phyloP scores from a whole-genome alignment of 2,329 filamentous ascomycete species.

The Fusarium pininemorale region DNA sequence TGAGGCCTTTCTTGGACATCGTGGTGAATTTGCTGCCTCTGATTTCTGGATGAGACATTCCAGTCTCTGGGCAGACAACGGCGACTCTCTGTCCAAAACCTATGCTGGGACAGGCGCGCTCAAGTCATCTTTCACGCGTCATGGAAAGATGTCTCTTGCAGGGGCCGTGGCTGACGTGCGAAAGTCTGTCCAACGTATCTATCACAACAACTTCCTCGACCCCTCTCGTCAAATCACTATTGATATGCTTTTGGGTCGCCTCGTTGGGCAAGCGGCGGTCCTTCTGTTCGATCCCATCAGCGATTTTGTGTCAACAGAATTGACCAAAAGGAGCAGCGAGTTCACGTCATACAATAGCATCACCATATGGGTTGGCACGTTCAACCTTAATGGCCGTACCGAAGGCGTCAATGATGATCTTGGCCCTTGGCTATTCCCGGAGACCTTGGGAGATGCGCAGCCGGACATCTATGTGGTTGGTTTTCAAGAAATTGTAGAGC shows the following conservation, averaged over 20 bases:
- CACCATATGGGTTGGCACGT: slow-evolving; percentile 86
- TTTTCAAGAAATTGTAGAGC: slow-evolving; percentile 98
- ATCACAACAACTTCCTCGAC: slow-evolving; percentile 98
- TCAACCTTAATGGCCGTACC: slow-evolving; percentile 92
- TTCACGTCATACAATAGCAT: slow-evolving; percentile 80
- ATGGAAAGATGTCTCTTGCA: slow-evolving; percentile 94
- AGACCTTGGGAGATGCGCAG: slow-evolving; percentile 63
- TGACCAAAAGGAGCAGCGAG: slow-evolving; percentile 73
- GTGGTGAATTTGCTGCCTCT: slow-evolving; percentile 71
- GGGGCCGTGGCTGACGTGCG: slow-evolving; percentile 94
- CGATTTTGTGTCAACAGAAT: slow-evolving; percentile 83
- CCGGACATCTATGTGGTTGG: slow-evolving; percentile 90
- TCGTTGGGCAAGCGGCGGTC: slow-evolving; percentile 85
- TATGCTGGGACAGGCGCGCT: slow-evolving; percentile 96
- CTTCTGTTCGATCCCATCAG: slow-evolving; percentile 94
- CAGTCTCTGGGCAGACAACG: slow-evolving; percentile 96
- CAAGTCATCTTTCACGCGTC: slow-evolving; percentile 93
- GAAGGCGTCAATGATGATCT: slow-evolving; percentile 82
- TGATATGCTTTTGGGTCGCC: slow-evolving; percentile 85
- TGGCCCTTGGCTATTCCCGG: slow-evolving; percentile 84
- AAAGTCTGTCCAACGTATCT: slow-evolving; percentile 92
- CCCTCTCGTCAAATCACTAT: slow-evolving; percentile 94
- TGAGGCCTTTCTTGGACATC: slow-evolving; percentile 81
- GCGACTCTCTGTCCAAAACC: slow-evolving; percentile 91
- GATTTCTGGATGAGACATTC: slow-evolving; percentile 95